Evolutionary conservation across 139 green algal species (phyloP).

Genomic region (Auxenochlorella protothecoides): DNA sequence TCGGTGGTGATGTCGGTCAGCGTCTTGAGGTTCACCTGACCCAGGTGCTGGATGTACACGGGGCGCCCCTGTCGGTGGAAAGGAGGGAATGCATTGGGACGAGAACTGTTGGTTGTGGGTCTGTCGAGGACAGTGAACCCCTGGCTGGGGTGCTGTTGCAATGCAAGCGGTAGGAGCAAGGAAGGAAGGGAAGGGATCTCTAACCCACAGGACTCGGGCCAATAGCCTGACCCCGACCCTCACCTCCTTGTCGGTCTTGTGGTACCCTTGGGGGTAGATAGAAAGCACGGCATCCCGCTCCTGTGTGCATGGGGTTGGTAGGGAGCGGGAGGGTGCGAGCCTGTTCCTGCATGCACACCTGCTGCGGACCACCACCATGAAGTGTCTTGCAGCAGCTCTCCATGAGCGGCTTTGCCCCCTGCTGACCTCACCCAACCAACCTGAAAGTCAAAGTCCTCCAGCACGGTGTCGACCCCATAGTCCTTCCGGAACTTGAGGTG

Average conservation of each 20-base stretch:
- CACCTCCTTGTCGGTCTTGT: conserved; percentile 57
- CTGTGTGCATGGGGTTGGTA: background rate
- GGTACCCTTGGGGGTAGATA: conserved; percentile 77
- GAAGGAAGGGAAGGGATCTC: too few relatives aligned
- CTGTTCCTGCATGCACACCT: too few relatives aligned
- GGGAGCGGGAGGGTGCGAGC: too few relatives aligned
- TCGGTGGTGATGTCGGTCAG: conserved; percentile 68
- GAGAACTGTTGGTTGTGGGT: too few relatives aligned
- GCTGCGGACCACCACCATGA: too few relatives aligned
- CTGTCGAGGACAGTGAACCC: too few relatives aligned
- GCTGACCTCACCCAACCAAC: background rate
- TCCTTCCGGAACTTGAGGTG: conserved; percentile 36
- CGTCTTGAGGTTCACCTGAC: conserved; percentile 59
- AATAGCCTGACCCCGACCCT: background rate
- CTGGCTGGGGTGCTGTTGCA: too few relatives aligned
- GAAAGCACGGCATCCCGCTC: conserved; percentile 81
- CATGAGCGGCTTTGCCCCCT: too few relatives aligned
- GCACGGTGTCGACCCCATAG: conserved; percentile 52
- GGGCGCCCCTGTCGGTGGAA: conserved; percentile 54
- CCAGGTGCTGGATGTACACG: conserved; percentile 80
- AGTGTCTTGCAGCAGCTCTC: background rate
- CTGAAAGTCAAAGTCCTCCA: conserved; percentile 75
- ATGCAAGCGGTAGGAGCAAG: too few relatives aligned
- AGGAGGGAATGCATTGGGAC: background rate
- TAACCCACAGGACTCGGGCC: too few relatives aligned